A percentile compares a stretch with the other conserved stretches of the same genome.
Evolutionary conservation across 1,284 basidiomycete genomes (phyloP).

Genomic region (Inonotus obliquus): DNA sequence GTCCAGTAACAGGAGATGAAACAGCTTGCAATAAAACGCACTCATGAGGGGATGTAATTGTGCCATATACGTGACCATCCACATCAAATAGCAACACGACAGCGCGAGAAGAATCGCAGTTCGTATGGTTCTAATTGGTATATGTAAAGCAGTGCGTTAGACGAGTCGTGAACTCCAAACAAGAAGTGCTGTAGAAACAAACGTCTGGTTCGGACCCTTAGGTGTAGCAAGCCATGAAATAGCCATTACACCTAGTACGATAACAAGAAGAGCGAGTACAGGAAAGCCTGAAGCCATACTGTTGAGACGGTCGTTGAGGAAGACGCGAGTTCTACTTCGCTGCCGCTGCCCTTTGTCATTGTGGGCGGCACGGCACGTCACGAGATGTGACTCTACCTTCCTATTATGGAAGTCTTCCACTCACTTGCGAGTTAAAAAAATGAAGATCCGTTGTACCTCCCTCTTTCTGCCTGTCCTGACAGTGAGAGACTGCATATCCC

Average conservation of each 20-base stretch:
- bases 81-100: conserved; percentile 86
- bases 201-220: conserved; percentile 89
- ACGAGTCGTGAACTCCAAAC: neutral
- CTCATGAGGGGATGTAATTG: conserved; percentile 87
- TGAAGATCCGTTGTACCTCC: no score
- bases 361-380: no score
- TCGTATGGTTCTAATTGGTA: conserved; percentile 64
- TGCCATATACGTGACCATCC: conserved; percentile 90
- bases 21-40: conserved; percentile 33
- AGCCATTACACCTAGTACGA: conserved; percentile 60
- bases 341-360: no score
- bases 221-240: conserved; percentile 67
- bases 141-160: neutral
- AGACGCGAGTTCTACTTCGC: no score
- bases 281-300: conserved; percentile 53
- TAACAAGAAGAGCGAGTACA: conserved; percentile 48
- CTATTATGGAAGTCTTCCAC: no score
- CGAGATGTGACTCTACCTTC: no score
- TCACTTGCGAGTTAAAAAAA: no score
- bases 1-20: neutral
- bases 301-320: neutral
- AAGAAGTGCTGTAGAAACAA: conserved; percentile 34
- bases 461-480: no score
- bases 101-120: conserved; percentile 74
- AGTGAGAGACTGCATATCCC: no score